phyloP scores from a whole-genome alignment of 352 stramenopile species.

The Pilasporangium apinafurcum region DNA sequence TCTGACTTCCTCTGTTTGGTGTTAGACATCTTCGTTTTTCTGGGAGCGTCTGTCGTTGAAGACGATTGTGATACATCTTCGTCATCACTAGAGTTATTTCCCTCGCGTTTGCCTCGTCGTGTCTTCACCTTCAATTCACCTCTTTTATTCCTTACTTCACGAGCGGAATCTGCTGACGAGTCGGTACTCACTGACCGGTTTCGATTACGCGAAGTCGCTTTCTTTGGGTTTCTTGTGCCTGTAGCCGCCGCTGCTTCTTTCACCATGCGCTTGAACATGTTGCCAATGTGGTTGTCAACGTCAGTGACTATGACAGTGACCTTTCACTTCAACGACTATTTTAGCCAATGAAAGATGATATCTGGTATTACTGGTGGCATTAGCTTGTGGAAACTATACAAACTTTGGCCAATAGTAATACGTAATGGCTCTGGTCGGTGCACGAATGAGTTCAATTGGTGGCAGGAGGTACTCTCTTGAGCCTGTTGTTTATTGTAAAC shows the following conservation, averaged over 20 bases:
- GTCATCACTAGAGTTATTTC: not conserved
- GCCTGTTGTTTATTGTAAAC: not conserved
- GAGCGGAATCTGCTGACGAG: no score
- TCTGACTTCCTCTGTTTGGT: constrained; percentile 13
- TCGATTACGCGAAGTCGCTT: not conserved
- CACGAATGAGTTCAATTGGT: no score
- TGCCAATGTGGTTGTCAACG: no score
- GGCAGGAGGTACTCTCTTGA: not conserved
- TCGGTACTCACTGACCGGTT: not conserved
- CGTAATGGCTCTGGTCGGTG: no score
- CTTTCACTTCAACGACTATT: constrained; percentile 3
- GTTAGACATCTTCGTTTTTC: constrained; percentile 1
- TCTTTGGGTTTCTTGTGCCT: not conserved
- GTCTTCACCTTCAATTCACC: no score
- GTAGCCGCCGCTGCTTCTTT: constrained; percentile 12
- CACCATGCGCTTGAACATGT: constrained; percentile 26
- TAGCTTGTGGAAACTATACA: constrained; percentile 7
- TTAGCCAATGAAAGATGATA: not conserved
- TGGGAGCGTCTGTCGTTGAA: constrained; percentile 4
- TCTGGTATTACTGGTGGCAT: constrained; percentile 2
- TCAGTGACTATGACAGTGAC: not conserved
- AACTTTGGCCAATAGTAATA: no score
- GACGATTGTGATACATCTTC: constrained; percentile 2
- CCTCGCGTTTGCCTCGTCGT: constrained; percentile 2
- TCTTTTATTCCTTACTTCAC: no score